These are phyloP conservation scores for Trichoderma endophyticum DNA, from an alignment of 2,329 filamentous ascomycete genomes.

Conservation along the genomic window DNA sequence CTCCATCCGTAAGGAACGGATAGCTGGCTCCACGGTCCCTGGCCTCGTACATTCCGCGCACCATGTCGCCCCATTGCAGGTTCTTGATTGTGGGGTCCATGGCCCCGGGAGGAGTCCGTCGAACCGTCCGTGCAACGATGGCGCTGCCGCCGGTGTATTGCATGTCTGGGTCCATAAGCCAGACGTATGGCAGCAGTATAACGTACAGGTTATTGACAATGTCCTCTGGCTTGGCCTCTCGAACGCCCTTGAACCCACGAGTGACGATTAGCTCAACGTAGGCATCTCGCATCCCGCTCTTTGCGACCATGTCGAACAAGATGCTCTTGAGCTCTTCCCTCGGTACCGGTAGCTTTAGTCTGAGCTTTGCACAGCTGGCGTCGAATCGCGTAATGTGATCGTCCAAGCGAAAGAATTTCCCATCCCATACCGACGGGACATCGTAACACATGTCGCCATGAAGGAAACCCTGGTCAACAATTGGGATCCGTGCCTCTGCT, in stretches of 20 bases:
- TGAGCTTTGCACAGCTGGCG: not conserved
- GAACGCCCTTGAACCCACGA: not conserved
- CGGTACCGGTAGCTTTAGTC: not conserved
- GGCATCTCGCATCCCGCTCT: constrained; percentile 6
- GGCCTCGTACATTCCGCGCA: constrained; percentile 10
- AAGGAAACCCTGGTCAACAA: constrained; percentile 7
- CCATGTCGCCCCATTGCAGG: constrained; percentile 14
- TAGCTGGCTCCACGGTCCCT: constrained; percentile 5
- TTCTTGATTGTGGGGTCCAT: constrained; percentile 15
- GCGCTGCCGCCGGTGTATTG: constrained; percentile 6
- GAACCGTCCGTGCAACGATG: not conserved
- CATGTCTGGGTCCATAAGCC: constrained; percentile 3
- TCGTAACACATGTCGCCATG: constrained; percentile 9
- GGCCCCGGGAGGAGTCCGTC: constrained; percentile 2
- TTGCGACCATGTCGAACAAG: constrained; percentile 10
- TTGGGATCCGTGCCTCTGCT: constrained; percentile 7
- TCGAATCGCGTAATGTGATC: constrained; percentile 5
- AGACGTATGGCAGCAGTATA: not conserved
- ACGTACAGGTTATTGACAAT: constrained; percentile 12
- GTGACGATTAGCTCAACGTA: constrained; percentile 8
- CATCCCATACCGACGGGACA: constrained; percentile 4
- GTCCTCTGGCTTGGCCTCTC: not conserved
- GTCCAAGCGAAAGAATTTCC: constrained; percentile 11
- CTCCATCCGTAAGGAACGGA: constrained; percentile 5
- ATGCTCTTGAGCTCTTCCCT: constrained; percentile 4